These are phyloP conservation scores for Fusarium vanettenii DNA, from an alignment of 2,329 filamentous ascomycete genomes.

Conservation along the genomic window DNA sequence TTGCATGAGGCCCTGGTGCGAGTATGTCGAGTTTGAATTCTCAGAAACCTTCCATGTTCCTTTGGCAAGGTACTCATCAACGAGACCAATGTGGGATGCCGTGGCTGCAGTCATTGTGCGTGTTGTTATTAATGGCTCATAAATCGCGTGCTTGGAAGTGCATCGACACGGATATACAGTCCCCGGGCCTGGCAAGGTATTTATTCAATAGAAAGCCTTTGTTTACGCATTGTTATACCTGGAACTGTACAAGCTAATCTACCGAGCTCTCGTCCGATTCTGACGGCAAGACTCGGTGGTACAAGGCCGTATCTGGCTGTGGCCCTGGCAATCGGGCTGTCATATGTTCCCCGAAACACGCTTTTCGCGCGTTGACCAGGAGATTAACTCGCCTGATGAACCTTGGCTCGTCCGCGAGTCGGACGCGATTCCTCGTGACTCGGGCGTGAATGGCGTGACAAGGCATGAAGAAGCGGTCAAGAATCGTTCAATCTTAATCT, in stretches of 20 bases:
- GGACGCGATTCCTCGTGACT: slow-evolving; percentile 40
- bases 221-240: not conserved
- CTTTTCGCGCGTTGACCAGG: slow-evolving; percentile 3
- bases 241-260: not conserved
- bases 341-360: slow-evolving; percentile 24
- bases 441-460: slow-evolving; percentile 21
- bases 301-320: not conserved
- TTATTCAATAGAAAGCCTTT: not conserved
- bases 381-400: slow-evolving; percentile 1
- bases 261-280: slow-evolving; percentile 5
- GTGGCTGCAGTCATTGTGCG: not conserved
- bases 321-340: not conserved
- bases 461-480: slow-evolving; percentile 9
- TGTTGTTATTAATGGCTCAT: not conserved
- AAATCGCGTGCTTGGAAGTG: not conserved
- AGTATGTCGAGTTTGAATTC: slow-evolving; percentile 42
- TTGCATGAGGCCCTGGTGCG: slow-evolving; percentile 40
- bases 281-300: slow-evolving; percentile 3
- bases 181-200: not conserved
- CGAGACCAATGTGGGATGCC: slow-evolving; percentile 26
- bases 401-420: slow-evolving; percentile 18
- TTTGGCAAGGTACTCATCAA: slow-evolving; percentile 38
- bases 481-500: not conserved
- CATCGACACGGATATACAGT: not conserved
- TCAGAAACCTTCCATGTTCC: slow-evolving; percentile 38